A percentile compares a stretch with the other conserved stretches of the same genome.
These are phyloP conservation scores for Exophiala sp. DNA, from an alignment of 2,329 filamentous ascomycete species.

Conservation along the genomic window DNA sequence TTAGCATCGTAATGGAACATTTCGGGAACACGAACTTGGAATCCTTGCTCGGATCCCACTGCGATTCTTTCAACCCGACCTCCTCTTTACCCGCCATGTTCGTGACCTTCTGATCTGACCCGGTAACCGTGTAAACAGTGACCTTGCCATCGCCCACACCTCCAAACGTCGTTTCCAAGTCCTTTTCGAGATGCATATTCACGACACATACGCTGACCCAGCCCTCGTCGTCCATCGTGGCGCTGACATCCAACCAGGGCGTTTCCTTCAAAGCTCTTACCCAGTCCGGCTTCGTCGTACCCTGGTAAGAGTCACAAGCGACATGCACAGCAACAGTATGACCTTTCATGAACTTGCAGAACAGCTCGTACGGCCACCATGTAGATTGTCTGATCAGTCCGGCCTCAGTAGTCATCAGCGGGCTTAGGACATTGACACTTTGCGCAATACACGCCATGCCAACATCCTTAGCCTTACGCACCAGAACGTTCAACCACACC, in stretches of 20 bases:
- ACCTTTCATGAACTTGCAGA: constrained; percentile 70
- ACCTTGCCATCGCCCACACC: constrained; percentile 48
- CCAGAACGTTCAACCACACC: constrained; percentile 72
- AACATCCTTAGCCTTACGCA: constrained; percentile 66
- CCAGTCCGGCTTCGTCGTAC: constrained; percentile 45
- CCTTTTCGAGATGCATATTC: constrained; percentile 63
- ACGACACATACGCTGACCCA: constrained; percentile 66
- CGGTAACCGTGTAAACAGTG: constrained; percentile 62
- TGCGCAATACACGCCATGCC: constrained; percentile 79
- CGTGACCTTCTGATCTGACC: constrained; percentile 52
- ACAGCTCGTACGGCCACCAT: constrained; percentile 71
- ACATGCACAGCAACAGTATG: constrained; percentile 66
- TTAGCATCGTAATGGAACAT: constrained; percentile 66
- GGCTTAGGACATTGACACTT: constrained; percentile 72
- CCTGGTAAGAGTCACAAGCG: constrained; percentile 60
- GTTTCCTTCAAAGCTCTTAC: constrained; percentile 55
- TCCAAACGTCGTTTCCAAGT: constrained; percentile 47
- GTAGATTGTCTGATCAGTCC: constrained; percentile 68
- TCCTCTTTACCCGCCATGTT: constrained; percentile 63
- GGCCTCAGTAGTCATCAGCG: constrained; percentile 65
- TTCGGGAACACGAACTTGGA: constrained; percentile 62
- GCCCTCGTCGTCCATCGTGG: constrained; percentile 50
- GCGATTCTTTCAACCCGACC: constrained; percentile 58
- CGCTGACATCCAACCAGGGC: constrained; percentile 53
- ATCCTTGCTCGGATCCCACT: constrained; percentile 59